A percentile compares a stretch with the other conserved stretches of the same genome.
phyloP scores from a whole-genome alignment of 148 eudicot genomes.

The Rhododendron henanense region DNA sequence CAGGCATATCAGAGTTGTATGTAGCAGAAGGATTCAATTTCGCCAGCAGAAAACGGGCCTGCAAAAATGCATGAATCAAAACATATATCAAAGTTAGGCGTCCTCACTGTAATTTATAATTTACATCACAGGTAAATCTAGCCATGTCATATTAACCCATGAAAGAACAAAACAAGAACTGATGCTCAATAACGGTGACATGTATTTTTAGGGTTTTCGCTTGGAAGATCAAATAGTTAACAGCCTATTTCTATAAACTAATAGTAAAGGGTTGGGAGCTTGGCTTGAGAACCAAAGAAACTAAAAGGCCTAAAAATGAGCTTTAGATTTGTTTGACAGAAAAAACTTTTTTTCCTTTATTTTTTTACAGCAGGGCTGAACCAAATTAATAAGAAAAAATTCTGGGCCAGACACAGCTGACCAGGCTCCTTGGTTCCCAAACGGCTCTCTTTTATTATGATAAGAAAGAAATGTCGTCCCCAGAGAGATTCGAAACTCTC shows the following conservation, averaged over 20 bases:
- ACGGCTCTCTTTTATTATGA: neutral
- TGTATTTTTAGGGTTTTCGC: neutral
- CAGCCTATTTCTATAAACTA: neutral
- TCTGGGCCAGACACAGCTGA: neutral
- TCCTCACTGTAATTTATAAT: neutral
- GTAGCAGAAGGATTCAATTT: conserved; percentile 96
- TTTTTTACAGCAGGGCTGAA: neutral
- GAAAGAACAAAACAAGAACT: neutral
- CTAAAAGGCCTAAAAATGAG: neutral
- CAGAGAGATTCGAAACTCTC: neutral
- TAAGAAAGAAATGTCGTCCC: too few species aligned
- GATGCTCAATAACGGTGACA: neutral
- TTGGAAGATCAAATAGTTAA: neutral
- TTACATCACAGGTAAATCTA: neutral
- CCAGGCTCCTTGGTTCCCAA: conserved; percentile 2
- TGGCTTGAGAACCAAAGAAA: neutral
- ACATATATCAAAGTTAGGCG: neutral
- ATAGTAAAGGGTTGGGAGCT: neutral
- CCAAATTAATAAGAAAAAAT: neutral
- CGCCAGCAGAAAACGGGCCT: conserved; percentile 97
- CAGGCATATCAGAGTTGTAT: conserved; percentile 65
- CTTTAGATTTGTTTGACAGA: neutral
- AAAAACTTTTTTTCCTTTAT: neutral
- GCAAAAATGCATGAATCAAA: conserved; percentile 15
- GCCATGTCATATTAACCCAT: neutral